Evolutionary conservation across 2,329 filamentous ascomycete genomes (phyloP).

Genomic region (Diaporthe ilicicola): DNA sequence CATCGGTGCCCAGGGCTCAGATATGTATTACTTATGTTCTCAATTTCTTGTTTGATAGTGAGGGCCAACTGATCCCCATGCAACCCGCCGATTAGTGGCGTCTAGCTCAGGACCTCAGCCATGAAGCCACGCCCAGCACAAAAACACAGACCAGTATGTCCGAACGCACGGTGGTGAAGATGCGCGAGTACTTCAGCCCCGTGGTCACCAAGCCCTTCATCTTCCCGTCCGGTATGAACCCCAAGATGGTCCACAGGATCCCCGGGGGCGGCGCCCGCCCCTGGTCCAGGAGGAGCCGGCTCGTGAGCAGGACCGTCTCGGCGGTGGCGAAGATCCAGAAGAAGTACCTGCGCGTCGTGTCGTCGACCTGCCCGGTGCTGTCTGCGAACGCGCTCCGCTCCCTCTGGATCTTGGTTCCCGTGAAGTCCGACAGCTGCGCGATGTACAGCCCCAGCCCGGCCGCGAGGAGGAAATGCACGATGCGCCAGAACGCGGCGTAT

Average conservation of each 20-base stretch:
- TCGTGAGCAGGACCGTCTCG: slow-evolving; percentile 76
- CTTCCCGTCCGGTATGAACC: slow-evolving; percentile 73
- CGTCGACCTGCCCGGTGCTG: slow-evolving; percentile 33
- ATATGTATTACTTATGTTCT: background rate
- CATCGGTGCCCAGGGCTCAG: background rate
- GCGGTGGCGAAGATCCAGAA: slow-evolving; percentile 85
- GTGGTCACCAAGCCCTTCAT: slow-evolving; percentile 54
- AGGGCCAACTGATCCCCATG: background rate
- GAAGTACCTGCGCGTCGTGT: slow-evolving; percentile 57
- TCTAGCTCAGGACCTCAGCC: slow-evolving; percentile 45
- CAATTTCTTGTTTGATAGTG: background rate
- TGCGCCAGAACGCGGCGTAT: slow-evolving; percentile 69
- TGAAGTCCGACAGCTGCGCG: slow-evolving; percentile 72
- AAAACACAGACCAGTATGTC: slow-evolving; percentile 83
- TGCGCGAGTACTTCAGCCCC: slow-evolving; percentile 71
- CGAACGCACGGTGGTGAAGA: slow-evolving; percentile 74
- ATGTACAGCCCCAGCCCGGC: slow-evolving; percentile 76
- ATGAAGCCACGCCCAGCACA: slow-evolving; percentile 69
- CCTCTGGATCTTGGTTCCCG: slow-evolving; percentile 70
- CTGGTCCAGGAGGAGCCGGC: slow-evolving; percentile 75
- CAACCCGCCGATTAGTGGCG: background rate
- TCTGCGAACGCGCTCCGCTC: slow-evolving; percentile 51
- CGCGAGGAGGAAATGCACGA: slow-evolving; percentile 78
- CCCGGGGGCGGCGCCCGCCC: slow-evolving; percentile 65
- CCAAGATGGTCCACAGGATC: slow-evolving; percentile 68